A percentile compares a stretch with the other conserved stretches of the same genome.
phyloP scores from a whole-genome alignment of 1,284 basidiomycete species.

The Laetiporus sulphureus region DNA sequence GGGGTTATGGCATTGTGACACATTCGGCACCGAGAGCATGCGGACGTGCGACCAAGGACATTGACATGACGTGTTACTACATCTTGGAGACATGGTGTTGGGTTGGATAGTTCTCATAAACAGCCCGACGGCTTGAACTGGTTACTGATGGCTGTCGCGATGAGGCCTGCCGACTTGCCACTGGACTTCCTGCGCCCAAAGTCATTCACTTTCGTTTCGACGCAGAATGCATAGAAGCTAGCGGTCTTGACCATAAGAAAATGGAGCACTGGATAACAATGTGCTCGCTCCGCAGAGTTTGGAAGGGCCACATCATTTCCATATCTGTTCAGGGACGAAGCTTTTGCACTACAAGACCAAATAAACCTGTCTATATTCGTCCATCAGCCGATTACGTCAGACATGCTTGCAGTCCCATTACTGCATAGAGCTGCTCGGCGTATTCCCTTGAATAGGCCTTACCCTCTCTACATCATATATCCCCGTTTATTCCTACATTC shows the following conservation, averaged over 20 bases:
- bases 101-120: too few relatives aligned
- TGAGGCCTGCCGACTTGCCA: too few relatives aligned
- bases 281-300: neutral
- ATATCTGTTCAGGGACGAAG: slow-evolving; percentile 1
- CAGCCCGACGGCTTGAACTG: too few relatives aligned
- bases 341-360: slow-evolving; percentile 1
- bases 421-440: neutral
- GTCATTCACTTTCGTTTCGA: too few relatives aligned
- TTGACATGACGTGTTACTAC: too few relatives aligned
- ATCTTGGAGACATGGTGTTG: too few relatives aligned
- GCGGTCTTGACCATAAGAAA: neutral
- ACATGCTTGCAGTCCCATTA: neutral
- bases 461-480: neutral
- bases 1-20: too few relatives aligned
- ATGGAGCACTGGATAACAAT: neutral
- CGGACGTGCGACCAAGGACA: too few relatives aligned
- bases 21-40: too few relatives aligned
- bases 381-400: slow-evolving; percentile 4
- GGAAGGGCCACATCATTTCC: neutral
- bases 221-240: too few relatives aligned
- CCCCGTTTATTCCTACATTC: neutral
- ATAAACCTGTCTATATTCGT: neutral
- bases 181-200: too few relatives aligned
- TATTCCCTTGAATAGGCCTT: neutral
- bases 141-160: too few relatives aligned